phyloP scores from a whole-genome alignment of 1,284 basidiomycete genomes.

The Chalciporus sp. region DNA sequence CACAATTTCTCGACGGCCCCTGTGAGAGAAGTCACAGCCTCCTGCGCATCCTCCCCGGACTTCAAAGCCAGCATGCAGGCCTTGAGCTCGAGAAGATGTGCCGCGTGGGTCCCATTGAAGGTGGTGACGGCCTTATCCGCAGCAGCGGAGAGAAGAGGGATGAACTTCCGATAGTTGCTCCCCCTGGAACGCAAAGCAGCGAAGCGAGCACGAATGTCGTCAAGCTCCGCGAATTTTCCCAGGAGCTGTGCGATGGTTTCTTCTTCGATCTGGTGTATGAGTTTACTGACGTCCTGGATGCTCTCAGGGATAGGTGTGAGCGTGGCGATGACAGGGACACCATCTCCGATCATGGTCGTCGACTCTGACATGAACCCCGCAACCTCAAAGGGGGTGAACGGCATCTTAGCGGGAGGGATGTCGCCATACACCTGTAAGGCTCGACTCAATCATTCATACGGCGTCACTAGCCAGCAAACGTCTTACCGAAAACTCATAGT shows the following conservation, averaged over 20 bases:
- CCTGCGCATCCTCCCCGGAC: not conserved
- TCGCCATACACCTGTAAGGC: not conserved
- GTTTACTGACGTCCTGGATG: not conserved
- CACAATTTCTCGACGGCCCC: not conserved
- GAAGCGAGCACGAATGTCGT: not conserved
- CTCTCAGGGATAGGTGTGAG: not conserved
- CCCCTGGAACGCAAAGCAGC: not conserved
- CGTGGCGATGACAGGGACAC: not conserved
- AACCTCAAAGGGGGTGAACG: not conserved
- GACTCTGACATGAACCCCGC: not conserved
- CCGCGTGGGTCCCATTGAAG: not conserved
- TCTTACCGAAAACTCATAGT: not conserved
- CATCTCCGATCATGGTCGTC: not conserved
- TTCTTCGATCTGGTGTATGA: not conserved
- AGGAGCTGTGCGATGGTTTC: not conserved
- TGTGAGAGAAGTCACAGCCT: not conserved
- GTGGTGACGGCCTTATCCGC: not conserved
- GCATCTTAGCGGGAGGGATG: not conserved
- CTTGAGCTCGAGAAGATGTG: not conserved
- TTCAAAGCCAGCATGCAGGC: not conserved
- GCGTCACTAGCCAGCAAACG: too few species aligned
- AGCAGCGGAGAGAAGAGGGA: not conserved
- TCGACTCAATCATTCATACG: too few species aligned
- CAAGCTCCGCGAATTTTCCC: not conserved
- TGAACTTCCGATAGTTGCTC: not conserved